These are phyloP conservation scores for Dothideomycetes sp. DNA, from an alignment of 2,329 filamentous ascomycete genomes.

Conservation along the genomic window DNA sequence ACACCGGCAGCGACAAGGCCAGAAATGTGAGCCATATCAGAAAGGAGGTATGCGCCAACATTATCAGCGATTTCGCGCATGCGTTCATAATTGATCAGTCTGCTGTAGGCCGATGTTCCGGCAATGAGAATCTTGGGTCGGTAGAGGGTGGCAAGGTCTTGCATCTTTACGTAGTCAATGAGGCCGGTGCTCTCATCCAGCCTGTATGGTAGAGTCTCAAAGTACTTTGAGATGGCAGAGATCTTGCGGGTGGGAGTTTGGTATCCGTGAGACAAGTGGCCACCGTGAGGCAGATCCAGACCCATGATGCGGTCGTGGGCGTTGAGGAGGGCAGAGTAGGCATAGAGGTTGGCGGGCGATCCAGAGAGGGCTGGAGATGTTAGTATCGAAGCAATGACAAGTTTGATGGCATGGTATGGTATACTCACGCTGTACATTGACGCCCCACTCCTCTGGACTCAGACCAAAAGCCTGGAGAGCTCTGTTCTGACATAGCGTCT, in stretches of 20 bases:
- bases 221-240: constrained; percentile 96
- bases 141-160: constrained; percentile 84
- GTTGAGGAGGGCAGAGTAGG: constrained; percentile 87
- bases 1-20: constrained; percentile 88
- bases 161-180: constrained; percentile 91
- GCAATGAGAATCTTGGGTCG: constrained; percentile 93
- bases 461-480: constrained; percentile 81
- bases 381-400: too few species aligned
- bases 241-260: constrained; percentile 78
- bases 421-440: constrained; percentile 74
- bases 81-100: constrained; percentile 88
- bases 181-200: constrained; percentile 82
- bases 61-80: constrained; percentile 95
- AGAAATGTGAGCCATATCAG: constrained; percentile 98
- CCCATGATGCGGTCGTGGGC: constrained; percentile 95
- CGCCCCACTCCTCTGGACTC: constrained; percentile 80
- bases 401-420: neutral
- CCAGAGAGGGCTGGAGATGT: constrained; percentile 49
- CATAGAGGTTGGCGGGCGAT: constrained; percentile 63
- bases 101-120: constrained; percentile 96
- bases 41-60: constrained; percentile 86
- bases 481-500: constrained; percentile 79
- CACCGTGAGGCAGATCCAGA: constrained; percentile 89
- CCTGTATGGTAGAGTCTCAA: constrained; percentile 96
- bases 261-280: constrained; percentile 93